Conservation (phyloP, 1,284 basidiomycete genomes). For the Austroboletus rostrupii region DNA sequence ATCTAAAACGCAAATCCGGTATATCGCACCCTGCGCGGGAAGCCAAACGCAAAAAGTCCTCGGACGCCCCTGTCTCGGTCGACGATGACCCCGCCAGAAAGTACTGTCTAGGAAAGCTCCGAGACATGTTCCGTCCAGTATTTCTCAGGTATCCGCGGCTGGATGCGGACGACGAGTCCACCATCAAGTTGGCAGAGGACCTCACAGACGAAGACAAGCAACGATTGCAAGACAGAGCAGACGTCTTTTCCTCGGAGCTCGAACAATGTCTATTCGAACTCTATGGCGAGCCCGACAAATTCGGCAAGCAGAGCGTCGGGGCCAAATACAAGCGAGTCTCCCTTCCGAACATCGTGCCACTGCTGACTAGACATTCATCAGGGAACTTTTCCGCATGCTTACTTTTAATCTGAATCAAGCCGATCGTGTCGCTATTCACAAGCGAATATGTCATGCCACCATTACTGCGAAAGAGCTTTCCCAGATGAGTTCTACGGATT, state of each 20-base stretch:
- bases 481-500: conserved; percentile 79
- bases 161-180: conserved; percentile 22
- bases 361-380: conserved; percentile 27
- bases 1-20: conserved; percentile 43
- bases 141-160: conserved; percentile 62
- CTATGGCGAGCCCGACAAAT: conserved; percentile 74
- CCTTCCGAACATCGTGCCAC: conserved; percentile 4
- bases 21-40: conserved; percentile 30
- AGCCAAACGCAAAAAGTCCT: conserved; percentile 46
- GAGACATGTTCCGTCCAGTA: conserved; percentile 63
- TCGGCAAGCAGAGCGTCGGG: conserved; percentile 61
- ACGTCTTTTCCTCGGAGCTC: conserved; percentile 59
- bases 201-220: conserved; percentile 60
- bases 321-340: conserved; percentile 73
- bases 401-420: conserved; percentile 75
- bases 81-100: conserved; percentile 69
- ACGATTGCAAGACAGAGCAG: conserved; percentile 48
- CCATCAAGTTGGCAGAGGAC: conserved; percentile 29
- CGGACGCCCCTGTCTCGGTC: conserved; percentile 31
- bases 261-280: conserved; percentile 69
- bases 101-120: conserved; percentile 71
- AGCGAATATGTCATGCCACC: conserved; percentile 63
- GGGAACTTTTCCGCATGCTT: conserved; percentile 81
- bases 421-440: conserved; percentile 71
- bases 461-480: conserved; percentile 70